Evolutionary conservation across 495 filamentous ascomycete species (phyloP).

Genomic region (Tetracladium marchalianum): DNA sequence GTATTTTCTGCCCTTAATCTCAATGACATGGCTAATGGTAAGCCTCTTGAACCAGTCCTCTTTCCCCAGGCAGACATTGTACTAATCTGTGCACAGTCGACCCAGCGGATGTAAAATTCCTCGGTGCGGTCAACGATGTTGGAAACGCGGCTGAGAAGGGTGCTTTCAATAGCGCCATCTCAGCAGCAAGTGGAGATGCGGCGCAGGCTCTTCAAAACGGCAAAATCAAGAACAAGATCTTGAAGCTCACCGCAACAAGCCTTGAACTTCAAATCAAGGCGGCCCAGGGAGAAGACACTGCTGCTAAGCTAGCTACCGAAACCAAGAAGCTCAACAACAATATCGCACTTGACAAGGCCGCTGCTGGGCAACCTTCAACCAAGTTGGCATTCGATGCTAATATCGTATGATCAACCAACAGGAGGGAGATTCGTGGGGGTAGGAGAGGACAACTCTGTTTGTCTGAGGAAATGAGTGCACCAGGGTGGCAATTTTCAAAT

Average conservation of each 20-base stretch:
- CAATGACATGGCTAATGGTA: constrained; percentile 12
- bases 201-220: constrained; percentile 28
- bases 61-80: no score
- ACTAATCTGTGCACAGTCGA: constrained; percentile 1
- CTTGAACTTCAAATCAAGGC: constrained; percentile 16
- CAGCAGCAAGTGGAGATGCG: constrained; percentile 17
- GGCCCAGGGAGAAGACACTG: constrained; percentile 11
- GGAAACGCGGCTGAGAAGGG: constrained; percentile 20
- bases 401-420: no score
- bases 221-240: constrained; percentile 47
- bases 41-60: no score
- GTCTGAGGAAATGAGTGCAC: no score
- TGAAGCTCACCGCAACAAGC: constrained; percentile 34
- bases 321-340: constrained; percentile 36
- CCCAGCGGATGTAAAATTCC: constrained; percentile 15
- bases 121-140: constrained; percentile 20
- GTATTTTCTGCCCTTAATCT: constrained; percentile 17
- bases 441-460: no score
- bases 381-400: no score
- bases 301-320: constrained; percentile 21
- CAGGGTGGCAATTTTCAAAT: no score
- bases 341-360: constrained; percentile 27
- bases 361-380: constrained; percentile 13
- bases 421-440: no score
- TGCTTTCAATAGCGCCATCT: constrained; percentile 24